A percentile compares a stretch with the other conserved stretches of the same genome.
Evolutionary conservation across 371 early-diverging fungal genomes (phyloP).

Genomic region (Catenaria anguillulae): DNA sequence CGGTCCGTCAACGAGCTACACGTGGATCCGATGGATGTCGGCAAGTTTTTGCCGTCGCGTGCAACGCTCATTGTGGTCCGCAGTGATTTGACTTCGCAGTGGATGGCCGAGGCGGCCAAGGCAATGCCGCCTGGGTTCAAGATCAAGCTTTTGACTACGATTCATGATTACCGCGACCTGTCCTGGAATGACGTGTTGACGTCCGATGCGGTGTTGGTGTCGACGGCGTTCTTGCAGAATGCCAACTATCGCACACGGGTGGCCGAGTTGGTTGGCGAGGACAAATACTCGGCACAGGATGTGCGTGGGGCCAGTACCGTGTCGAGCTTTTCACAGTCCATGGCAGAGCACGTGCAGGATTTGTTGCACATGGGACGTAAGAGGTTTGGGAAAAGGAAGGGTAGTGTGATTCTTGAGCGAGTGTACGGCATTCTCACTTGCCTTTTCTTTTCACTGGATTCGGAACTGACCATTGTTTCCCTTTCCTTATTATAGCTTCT

Average conservation of each 20-base stretch:
- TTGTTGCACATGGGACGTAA: background rate
- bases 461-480: no score
- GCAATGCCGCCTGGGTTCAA: background rate
- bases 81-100: background rate
- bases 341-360: background rate
- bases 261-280: background rate
- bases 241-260: background rate
- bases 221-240: conserved; percentile 6
- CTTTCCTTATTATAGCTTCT: no score
- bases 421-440: no score
- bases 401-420: background rate
- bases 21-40: background rate
- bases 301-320: no score
- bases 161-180: conserved; percentile 3
- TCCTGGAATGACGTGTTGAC: conserved; percentile 6
- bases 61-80: conserved; percentile 1
- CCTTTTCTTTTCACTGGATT: no score
- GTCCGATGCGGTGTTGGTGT: background rate
- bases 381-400: background rate
- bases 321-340: background rate
- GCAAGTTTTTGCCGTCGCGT: background rate
- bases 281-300: background rate
- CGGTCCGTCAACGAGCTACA: background rate
- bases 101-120: conserved; percentile 3
- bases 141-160: background rate